phyloP scores from a whole-genome alignment of 169 alveolate species.

The Eimeria brunetti region DNA sequence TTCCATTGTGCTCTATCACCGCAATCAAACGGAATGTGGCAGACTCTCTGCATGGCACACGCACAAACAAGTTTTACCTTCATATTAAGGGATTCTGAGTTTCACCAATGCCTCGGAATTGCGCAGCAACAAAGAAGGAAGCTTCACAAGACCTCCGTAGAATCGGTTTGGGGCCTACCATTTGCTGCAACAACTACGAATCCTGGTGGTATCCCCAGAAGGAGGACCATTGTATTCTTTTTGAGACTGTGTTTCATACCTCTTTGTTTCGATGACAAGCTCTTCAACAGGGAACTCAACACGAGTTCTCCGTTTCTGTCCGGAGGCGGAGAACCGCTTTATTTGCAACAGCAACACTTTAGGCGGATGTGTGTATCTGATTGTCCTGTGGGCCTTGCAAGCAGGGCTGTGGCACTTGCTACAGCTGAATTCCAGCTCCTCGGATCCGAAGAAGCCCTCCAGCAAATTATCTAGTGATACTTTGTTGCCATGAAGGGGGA shows the following conservation, averaged over 20 bases:
- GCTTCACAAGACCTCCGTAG: neutral
- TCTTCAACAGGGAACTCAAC: conserved; percentile 48
- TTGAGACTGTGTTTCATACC: neutral
- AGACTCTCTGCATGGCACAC: conserved; percentile 24
- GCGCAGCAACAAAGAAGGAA: neutral
- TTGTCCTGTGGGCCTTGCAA: conserved; percentile 57
- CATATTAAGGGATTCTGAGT: neutral
- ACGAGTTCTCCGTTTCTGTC: conserved; percentile 35
- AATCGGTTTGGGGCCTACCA: neutral
- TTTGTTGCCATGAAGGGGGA: conserved; percentile 3
- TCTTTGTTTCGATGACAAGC: conserved; percentile 19
- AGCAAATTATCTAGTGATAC: conserved; percentile 10
- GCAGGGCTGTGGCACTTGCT: conserved; percentile 64
- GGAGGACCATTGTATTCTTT: neutral
- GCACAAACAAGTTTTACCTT: neutral
- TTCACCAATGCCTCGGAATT: neutral
- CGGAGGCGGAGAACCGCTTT: conserved; percentile 61
- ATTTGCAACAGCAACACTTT: conserved; percentile 55
- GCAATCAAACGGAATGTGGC: conserved; percentile 65
- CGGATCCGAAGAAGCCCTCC: conserved; percentile 46
- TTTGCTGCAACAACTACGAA: neutral
- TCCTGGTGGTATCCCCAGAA: neutral
- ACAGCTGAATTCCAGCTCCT: conserved; percentile 69
- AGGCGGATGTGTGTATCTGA: conserved; percentile 52
- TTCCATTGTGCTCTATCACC: conserved; percentile 64